Conservation (phyloP, 2,329 filamentous ascomycete genomes). For the Pseudogymnoascus pannorum region DNA sequence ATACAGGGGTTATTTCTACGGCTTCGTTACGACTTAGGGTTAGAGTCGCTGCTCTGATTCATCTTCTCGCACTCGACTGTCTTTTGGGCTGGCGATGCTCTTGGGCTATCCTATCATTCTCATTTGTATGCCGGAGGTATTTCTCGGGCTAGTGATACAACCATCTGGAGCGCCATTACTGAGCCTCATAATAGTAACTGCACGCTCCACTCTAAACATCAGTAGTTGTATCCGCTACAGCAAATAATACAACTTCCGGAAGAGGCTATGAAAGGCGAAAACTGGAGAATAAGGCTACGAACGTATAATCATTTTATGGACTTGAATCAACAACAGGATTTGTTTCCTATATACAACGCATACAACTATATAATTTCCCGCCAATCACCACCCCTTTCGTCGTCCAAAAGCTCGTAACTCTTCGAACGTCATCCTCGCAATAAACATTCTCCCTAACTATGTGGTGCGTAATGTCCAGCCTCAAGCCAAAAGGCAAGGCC, state of each 20-base stretch:
- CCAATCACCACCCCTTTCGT: not conserved
- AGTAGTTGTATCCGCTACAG: not conserved
- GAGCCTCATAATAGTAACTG: not conserved
- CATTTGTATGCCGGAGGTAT: not conserved
- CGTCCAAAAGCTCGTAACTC: not conserved
- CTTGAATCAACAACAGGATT: not conserved
- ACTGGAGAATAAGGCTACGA: not conserved
- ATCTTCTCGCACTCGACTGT: not conserved
- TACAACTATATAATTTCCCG: not conserved
- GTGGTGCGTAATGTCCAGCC: not conserved
- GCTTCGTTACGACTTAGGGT: not conserved
- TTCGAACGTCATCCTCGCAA: not conserved
- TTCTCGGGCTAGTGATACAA: not conserved
- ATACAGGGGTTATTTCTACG: not conserved
- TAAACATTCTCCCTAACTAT: not conserved
- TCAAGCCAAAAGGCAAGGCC: not conserved
- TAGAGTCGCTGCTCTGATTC: not conserved
- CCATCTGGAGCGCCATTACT: not conserved
- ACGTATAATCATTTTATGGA: not conserved
- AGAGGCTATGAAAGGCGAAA: not conserved
- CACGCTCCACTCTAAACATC: not conserved
- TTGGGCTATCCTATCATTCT: not conserved
- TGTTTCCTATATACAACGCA: not conserved
- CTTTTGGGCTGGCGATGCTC: not conserved
- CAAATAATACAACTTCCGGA: not conserved